A percentile compares a stretch with the other conserved stretches of the same genome.
phyloP scores from a whole-genome alignment of 495 filamentous ascomycete genomes.

The Penicillium chermesinum region DNA sequence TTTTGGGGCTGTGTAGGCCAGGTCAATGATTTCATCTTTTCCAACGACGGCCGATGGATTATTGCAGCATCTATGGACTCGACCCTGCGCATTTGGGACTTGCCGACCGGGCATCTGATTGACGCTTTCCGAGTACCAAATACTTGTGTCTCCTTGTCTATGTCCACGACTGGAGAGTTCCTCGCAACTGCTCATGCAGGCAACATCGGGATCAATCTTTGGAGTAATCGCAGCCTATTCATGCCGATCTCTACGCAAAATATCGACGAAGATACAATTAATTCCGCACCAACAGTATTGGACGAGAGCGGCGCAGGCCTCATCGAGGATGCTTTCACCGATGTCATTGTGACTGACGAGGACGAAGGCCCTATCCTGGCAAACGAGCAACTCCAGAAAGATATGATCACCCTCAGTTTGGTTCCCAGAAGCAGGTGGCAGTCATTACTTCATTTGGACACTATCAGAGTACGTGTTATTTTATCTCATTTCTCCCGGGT shows the following conservation, averaged over 20 bases:
- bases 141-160: slow-evolving; percentile 75
- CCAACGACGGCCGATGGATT: slow-evolving; percentile 90
- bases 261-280: slow-evolving; percentile 69
- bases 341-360: slow-evolving; percentile 43
- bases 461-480: slow-evolving; percentile 57
- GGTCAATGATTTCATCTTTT: slow-evolving; percentile 86
- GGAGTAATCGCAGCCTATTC: slow-evolving; percentile 90
- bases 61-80: slow-evolving; percentile 81
- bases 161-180: slow-evolving; percentile 86
- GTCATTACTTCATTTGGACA: slow-evolving; percentile 81
- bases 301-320: slow-evolving; percentile 71
- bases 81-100: slow-evolving; percentile 84
- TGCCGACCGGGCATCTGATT: slow-evolving; percentile 91
- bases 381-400: slow-evolving; percentile 68
- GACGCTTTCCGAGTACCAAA: slow-evolving; percentile 74
- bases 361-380: slow-evolving; percentile 45
- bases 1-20: slow-evolving; percentile 81
- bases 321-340: slow-evolving; percentile 64
- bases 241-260: slow-evolving; percentile 77
- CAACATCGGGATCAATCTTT: slow-evolving; percentile 82
- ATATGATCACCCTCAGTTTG: slow-evolving; percentile 82
- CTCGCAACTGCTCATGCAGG: slow-evolving; percentile 83
- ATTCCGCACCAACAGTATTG: slow-evolving; percentile 64
- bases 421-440: slow-evolving; percentile 92
- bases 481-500: not conserved